These are phyloP conservation scores for Gloeopeniophorella convolvens DNA, from an alignment of 768 basidiomycete genomes.

Conservation along the genomic window DNA sequence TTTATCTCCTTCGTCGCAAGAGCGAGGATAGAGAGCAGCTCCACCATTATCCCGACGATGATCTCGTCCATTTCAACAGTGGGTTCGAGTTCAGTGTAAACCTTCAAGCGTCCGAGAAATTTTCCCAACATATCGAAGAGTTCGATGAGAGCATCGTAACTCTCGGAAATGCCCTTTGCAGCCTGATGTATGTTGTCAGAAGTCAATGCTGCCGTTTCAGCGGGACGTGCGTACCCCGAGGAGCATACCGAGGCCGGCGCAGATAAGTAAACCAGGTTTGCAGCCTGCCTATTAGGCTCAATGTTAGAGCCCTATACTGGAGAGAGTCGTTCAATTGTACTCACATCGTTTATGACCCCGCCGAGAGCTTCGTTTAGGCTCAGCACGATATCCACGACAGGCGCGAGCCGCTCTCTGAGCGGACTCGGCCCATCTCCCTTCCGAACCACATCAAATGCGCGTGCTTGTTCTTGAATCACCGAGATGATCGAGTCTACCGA, in stretches of 20 bases:
- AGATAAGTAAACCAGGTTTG: not conserved
- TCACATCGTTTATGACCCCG: not conserved
- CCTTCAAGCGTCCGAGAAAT: not conserved
- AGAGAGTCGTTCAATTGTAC: not conserved
- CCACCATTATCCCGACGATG: not conserved
- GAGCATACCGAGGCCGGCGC: not conserved
- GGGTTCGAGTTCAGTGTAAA: not conserved
- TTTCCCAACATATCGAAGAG: not conserved
- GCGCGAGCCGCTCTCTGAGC: not conserved
- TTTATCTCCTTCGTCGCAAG: not conserved
- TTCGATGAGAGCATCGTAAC: not conserved
- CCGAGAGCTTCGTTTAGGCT: not conserved
- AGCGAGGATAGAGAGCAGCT: not conserved
- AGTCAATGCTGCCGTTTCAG: too few relatives aligned
- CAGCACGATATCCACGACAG: not conserved
- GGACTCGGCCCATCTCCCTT: not conserved
- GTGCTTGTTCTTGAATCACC: not conserved
- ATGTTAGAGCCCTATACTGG: too few relatives aligned
- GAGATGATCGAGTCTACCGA: not conserved
- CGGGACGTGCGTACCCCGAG: too few relatives aligned
- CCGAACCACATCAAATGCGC: not conserved
- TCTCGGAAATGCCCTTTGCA: not conserved
- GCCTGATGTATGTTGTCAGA: not conserved
- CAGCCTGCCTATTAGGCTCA: not conserved
- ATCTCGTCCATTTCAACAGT: not conserved